These are phyloP conservation scores for Beta corolliflora DNA, from an alignment of 179 eudicot species.

Conservation along the genomic window DNA sequence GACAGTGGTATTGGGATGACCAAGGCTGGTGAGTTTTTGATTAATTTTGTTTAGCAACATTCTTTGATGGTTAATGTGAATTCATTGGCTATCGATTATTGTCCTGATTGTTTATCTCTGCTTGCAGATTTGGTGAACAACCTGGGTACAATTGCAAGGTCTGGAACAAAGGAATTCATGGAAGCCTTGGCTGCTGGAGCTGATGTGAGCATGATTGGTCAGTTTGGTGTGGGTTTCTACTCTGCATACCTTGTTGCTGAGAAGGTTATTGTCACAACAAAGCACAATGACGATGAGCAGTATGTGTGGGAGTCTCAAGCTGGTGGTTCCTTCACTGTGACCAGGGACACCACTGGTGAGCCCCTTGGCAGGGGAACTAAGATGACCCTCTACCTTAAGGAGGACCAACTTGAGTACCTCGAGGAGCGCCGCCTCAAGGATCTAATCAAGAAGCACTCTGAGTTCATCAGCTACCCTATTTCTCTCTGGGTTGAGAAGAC, in stretches of 20 bases:
- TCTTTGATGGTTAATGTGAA: too few relatives aligned
- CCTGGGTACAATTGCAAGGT: conserved; percentile 68
- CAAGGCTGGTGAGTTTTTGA: conserved; percentile 47
- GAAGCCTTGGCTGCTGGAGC: conserved; percentile 77
- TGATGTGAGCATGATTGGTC: conserved; percentile 77
- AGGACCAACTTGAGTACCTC: conserved; percentile 89
- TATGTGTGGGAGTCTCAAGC: conserved; percentile 88
- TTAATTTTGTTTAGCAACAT: background rate
- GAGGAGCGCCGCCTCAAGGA: conserved; percentile 85
- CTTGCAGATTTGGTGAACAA: conserved; percentile 65
- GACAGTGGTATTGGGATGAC: conserved; percentile 73
- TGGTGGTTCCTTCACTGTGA: conserved; percentile 87
- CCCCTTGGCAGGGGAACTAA: conserved; percentile 78
- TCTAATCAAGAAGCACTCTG: conserved; percentile 79
- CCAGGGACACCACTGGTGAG: conserved; percentile 76
- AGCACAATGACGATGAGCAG: conserved; percentile 90
- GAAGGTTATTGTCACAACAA: conserved; percentile 66
- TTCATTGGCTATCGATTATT: background rate
- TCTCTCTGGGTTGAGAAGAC: conserved; percentile 88
- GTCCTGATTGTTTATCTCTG: background rate
- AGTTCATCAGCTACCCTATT: conserved; percentile 85
- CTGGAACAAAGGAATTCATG: conserved; percentile 73
- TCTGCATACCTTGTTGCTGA: conserved; percentile 75
- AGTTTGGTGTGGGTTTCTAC: conserved; percentile 74
- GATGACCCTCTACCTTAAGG: conserved; percentile 67